Conservation (phyloP, 2,329 filamentous ascomycete genomes). For the Colletotrichum spaethianum region DNA sequence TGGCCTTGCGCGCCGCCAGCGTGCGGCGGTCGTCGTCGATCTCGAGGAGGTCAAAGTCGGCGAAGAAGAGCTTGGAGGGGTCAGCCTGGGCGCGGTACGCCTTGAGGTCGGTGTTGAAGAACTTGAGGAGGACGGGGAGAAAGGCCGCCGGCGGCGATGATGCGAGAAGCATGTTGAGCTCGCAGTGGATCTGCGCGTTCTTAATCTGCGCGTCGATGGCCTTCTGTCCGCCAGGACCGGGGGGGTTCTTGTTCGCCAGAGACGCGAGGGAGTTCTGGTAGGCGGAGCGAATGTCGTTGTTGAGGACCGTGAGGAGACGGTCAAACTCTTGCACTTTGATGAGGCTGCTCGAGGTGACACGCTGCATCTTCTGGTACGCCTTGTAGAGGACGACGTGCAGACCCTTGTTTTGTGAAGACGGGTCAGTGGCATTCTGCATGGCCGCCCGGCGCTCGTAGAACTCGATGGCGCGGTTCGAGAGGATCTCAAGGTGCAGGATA, state of each 20-base stretch:
- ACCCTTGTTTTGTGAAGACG: conserved; percentile 54
- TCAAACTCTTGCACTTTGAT: conserved; percentile 75
- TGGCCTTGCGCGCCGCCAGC: conserved; percentile 55
- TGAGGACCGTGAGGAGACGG: conserved; percentile 67
- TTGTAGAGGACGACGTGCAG: conserved; percentile 69
- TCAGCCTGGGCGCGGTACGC: conserved; percentile 73
- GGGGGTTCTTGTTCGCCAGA: conserved; percentile 61
- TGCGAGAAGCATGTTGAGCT: conserved; percentile 67
- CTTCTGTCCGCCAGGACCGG: conserved; percentile 57
- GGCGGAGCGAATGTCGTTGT: conserved; percentile 63
- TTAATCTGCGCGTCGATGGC: conserved; percentile 61
- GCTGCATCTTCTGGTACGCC: conserved; percentile 69
- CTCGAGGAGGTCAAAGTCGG: conserved; percentile 79
- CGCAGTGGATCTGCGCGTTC: conserved; percentile 62
- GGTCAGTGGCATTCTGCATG: conserved; percentile 58
- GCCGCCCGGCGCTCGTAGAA: conserved; percentile 62
- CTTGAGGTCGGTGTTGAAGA: conserved; percentile 72
- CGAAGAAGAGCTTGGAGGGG: conserved; percentile 78
- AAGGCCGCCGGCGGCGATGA: conserved; percentile 62
- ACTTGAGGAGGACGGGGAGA: conserved; percentile 72
- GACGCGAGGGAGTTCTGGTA: conserved; percentile 63
- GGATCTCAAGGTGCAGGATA: conserved; percentile 68
- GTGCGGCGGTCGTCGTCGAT: conserved; percentile 71
- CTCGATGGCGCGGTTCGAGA: conserved; percentile 64
- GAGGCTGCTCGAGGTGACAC: conserved; percentile 64